phyloP scores from a whole-genome alignment of 2,329 filamentous ascomycete genomes.

The Stachybotrys chartarum region DNA sequence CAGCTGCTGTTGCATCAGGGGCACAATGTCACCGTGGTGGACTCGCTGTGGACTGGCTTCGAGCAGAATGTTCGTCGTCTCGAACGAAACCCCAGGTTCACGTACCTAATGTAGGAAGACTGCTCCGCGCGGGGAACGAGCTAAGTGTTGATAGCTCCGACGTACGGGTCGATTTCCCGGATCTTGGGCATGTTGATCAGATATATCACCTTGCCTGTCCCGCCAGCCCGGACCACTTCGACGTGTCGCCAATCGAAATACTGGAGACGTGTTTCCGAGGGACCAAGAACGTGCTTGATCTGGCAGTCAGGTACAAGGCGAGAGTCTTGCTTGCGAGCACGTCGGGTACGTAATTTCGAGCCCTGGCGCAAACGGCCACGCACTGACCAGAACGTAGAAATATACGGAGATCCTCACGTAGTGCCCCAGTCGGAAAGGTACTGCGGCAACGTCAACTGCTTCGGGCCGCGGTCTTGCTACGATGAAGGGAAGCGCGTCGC shows the following conservation, averaged over 20 bases:
- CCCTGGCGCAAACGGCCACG: neutral
- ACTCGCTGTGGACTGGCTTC: constrained; percentile 7
- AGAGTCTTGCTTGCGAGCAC: constrained; percentile 7
- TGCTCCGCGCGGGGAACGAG: neutral
- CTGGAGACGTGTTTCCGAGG: constrained; percentile 7
- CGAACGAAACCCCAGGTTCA: constrained; percentile 2
- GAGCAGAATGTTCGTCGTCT: constrained; percentile 3
- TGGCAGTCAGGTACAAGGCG: constrained; percentile 3
- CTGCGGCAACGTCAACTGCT: constrained; percentile 32
- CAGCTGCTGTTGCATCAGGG: constrained; percentile 3
- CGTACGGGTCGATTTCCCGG: constrained; percentile 3
- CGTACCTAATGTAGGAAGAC: constrained; percentile 1
- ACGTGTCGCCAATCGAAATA: constrained; percentile 5
- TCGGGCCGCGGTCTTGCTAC: constrained; percentile 31
- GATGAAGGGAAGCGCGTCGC: constrained; percentile 33
- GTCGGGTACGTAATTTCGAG: constrained; percentile 2
- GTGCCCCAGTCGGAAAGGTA: constrained; percentile 18
- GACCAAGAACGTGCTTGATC: constrained; percentile 7
- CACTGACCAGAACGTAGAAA: neutral
- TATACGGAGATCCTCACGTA: constrained; percentile 5
- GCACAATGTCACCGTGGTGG: constrained; percentile 4
- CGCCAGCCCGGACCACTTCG: constrained; percentile 8
- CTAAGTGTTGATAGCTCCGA: constrained; percentile 3
- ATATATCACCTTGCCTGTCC: constrained; percentile 9
- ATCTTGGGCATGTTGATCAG: constrained; percentile 2